Evolutionary conservation across 83 land plant species (phyloP).

Genomic region (Thuja plicata): DNA sequence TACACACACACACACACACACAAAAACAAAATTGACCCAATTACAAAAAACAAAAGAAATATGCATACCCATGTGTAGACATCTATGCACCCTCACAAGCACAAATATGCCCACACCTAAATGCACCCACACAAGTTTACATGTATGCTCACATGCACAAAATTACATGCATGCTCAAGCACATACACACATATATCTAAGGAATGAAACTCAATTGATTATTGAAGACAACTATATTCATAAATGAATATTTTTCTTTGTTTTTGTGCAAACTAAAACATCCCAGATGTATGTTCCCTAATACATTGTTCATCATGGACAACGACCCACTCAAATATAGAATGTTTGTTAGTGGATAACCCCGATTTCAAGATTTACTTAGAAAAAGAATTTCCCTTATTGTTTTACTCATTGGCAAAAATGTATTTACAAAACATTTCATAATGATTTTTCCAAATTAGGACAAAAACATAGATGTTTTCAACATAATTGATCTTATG

Average conservation of each 20-base stretch:
- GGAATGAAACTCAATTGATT: background rate
- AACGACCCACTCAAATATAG: background rate
- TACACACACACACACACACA: background rate
- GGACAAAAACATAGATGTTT: constrained; percentile 3
- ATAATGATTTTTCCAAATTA: background rate
- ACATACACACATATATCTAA: background rate
- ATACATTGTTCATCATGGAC: background rate
- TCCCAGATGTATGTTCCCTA: background rate
- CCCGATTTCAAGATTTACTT: background rate
- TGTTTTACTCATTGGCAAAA: background rate
- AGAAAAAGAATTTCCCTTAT: background rate
- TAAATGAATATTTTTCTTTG: background rate
- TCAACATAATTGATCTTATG: constrained; percentile 1
- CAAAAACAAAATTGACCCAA: no score
- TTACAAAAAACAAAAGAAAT: no score
- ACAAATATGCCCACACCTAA: no score
- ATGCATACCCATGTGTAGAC: no score
- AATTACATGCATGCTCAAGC: no score
- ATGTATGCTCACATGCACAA: no score
- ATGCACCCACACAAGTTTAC: no score
- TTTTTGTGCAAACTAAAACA: background rate
- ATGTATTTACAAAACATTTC: background rate
- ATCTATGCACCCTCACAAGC: background rate
- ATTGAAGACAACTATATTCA: background rate
- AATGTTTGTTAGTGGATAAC: background rate